Percentiles rank a stretch among this genome's conserved stretches.
Evolutionary conservation across 768 basidiomycete species (phyloP).

Genomic region (Serendipita sp.): DNA sequence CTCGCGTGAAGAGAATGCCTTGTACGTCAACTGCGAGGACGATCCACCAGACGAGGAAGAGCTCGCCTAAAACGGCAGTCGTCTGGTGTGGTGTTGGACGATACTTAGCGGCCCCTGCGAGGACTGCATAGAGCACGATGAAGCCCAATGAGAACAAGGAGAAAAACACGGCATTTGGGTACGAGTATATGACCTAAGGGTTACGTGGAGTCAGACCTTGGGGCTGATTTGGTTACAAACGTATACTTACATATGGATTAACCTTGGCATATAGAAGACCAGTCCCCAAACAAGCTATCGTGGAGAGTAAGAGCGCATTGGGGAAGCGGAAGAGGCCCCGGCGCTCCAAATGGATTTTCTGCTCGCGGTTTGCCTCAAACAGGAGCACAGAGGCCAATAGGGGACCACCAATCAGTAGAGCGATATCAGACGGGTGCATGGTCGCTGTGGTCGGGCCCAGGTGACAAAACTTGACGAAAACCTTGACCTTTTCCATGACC

Average conservation of each 20-base stretch:
- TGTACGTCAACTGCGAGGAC: not conserved
- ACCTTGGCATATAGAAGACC: not conserved
- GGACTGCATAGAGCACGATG: not conserved
- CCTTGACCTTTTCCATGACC: not conserved
- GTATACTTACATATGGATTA: constrained; percentile 1
- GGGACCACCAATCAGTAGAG: not conserved
- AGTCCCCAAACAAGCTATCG: not conserved
- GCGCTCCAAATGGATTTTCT: not conserved
- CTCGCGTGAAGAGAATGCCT: not conserved
- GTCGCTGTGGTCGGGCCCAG: not conserved
- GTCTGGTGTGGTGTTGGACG: constrained; percentile 3
- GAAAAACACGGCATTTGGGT: constrained; percentile 6
- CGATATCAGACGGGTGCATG: not conserved
- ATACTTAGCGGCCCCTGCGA: not conserved
- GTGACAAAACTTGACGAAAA: constrained; percentile 4
- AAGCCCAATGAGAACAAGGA: not conserved
- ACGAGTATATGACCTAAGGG: constrained; percentile 4
- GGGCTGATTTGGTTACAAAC: not conserved
- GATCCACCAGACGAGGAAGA: not conserved
- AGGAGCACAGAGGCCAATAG: not conserved
- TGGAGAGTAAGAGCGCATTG: not conserved
- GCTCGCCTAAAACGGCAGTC: not conserved
- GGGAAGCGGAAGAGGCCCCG: constrained; percentile 3
- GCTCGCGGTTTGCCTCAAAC: constrained; percentile 5
- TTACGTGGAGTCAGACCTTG: not conserved